Base-by-base conservation (phyloP, 306 rosid genomes). In the Cucumis cinereus region DNA sequence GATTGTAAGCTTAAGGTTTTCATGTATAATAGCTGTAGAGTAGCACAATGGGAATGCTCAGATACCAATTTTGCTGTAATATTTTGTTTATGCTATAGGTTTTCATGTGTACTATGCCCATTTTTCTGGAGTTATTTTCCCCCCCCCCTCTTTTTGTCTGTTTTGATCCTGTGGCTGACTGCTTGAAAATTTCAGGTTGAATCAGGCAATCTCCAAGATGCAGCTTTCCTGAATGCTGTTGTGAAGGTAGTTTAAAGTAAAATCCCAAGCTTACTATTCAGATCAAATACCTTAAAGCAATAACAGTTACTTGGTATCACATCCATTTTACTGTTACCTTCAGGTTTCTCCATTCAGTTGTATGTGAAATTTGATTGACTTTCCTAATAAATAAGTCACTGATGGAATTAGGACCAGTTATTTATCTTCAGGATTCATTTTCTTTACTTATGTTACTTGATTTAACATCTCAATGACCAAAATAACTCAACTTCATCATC, bases 211-310 rank as follows among this genome's bases (percentile, higher is more conserved):
- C 82, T 91, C 74, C 94, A 88, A 76, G 96, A 83, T 77, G 81
- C 88, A 6, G 86, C 81, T 83, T 88, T 93, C 77, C 97, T 93
- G 50, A 93, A 91, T 84, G 98, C 98, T 38, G 98, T 93, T 61
- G 98, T 93, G 54, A 93, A 93, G 98, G 98, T 93, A 87, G 40
- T 74, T 26, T 71, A 26, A 49, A 71, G 13, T 7, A 49, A 49
- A 71, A 30, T 12, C 24, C 28, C 9, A 15, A 71, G 53, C 22
- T 70, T 45, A 43, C 53, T 47, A 70, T 45, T 70, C 38, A 43
- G 41, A 71, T 26, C 14, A 1, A 23, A 12, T 41, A 36, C 41
- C 58, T 45, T 4, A 23, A 23, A 69, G 71, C 19, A 67, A 47
- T 43, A 23, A 69, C 56, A 69, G 36, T 41, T 38, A 47, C 36